Evolutionary conservation across 2,329 filamentous ascomycete genomes (phyloP).

Genomic region (Aspergillus cejpii): DNA sequence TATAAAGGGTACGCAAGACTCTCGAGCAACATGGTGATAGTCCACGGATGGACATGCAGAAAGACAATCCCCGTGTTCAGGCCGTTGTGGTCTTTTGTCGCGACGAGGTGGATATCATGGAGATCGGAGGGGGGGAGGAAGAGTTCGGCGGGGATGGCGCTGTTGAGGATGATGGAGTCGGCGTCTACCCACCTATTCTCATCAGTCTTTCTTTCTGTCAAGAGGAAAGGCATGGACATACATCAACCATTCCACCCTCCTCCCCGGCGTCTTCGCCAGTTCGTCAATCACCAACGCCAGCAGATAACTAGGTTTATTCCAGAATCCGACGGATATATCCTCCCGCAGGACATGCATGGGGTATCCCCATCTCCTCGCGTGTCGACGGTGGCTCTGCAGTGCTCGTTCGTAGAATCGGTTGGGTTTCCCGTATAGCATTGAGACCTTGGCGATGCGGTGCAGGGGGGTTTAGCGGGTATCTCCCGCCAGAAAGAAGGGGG

Average conservation of each 20-base stretch:
- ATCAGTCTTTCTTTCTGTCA: no score
- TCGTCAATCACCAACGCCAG: constrained; percentile 28
- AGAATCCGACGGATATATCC: constrained; percentile 28
- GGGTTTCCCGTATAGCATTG: constrained; percentile 29
- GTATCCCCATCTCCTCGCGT: constrained; percentile 33
- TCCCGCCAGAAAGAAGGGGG: not conserved
- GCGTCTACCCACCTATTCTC: constrained; percentile 28
- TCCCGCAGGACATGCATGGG: constrained; percentile 31
- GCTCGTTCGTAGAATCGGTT: constrained; percentile 33
- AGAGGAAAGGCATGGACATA: constrained; percentile 9
- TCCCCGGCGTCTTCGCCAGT: constrained; percentile 25
- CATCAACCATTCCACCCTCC: constrained; percentile 35
- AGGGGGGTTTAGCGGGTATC: not conserved
- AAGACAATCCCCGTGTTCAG: constrained; percentile 31
- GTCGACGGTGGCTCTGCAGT: constrained; percentile 30
- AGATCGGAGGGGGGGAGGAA: constrained; percentile 28
- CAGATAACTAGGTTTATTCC: constrained; percentile 33
- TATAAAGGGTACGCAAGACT: constrained; percentile 22
- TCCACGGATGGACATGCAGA: constrained; percentile 29
- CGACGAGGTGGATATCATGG: constrained; percentile 26
- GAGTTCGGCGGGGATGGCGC: constrained; percentile 24
- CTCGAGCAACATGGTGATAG: constrained; percentile 24
- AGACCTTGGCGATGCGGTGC: constrained; percentile 26
- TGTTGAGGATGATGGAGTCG: constrained; percentile 30
- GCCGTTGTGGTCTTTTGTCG: constrained; percentile 27